phyloP scores from a whole-genome alignment of 331 rosid species.

The Acacia concinna region DNA sequence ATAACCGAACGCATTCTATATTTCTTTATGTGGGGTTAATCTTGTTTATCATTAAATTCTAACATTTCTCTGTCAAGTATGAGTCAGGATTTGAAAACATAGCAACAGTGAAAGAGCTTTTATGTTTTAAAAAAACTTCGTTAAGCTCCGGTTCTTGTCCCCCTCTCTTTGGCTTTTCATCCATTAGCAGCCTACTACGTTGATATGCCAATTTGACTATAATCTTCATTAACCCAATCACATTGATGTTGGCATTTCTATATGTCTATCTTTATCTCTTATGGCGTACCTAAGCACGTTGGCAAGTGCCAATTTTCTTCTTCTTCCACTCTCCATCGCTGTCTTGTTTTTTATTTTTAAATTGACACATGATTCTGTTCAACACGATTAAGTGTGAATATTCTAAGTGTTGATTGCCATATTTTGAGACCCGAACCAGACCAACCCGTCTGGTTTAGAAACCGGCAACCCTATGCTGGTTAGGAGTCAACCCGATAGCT shows the following conservation, averaged over 20 bases:
- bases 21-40: not conserved
- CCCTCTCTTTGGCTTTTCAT: not conserved
- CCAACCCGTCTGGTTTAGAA: too few species aligned
- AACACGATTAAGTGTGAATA: too few species aligned
- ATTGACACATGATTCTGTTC: not conserved
- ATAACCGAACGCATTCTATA: too few species aligned
- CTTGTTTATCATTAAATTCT: not conserved
- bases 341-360: not conserved
- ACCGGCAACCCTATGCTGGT: too few species aligned
- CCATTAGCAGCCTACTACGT: slow-evolving; percentile 19
- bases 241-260: slow-evolving; percentile 2
- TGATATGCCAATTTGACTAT: not conserved
- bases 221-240: not conserved
- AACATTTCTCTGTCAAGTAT: slow-evolving; percentile 4
- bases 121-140: not conserved
- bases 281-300: not conserved
- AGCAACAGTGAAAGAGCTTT: slow-evolving; percentile 19
- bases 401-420: too few species aligned
- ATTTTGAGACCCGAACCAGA: too few species aligned
- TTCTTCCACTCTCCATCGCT: not conserved
- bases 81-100: not conserved
- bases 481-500: too few species aligned
- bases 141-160: slow-evolving; percentile 14
- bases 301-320: not conserved
- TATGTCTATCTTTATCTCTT: not conserved